Evolutionary conservation across 108 stramenopile genomes (phyloP).

Genomic region (Cyclostephanos tholiformis): DNA sequence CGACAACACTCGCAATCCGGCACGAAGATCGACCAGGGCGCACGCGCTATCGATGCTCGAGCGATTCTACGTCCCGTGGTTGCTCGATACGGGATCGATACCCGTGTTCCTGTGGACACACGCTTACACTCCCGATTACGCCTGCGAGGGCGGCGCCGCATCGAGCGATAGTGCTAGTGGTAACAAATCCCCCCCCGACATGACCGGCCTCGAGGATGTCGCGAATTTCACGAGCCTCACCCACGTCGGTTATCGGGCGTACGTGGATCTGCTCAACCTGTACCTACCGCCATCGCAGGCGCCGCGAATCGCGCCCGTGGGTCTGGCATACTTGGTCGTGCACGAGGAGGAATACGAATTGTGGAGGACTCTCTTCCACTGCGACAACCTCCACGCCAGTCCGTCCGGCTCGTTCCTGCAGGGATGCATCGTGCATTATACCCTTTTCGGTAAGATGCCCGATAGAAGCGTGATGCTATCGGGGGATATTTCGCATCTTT

Average conservation of each 20-base stretch:
- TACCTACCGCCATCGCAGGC: slow-evolving; percentile 36
- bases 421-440: slow-evolving; percentile 52
- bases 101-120: neutral
- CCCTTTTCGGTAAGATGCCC: slow-evolving; percentile 55
- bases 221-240: slow-evolving; percentile 54
- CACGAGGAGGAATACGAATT: slow-evolving; percentile 56
- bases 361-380: slow-evolving; percentile 50
- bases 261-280: slow-evolving; percentile 36
- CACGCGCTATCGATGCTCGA: neutral
- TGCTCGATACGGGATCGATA: neutral
- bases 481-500: slow-evolving; percentile 30
- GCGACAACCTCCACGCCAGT: slow-evolving; percentile 57
- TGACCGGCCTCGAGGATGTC: slow-evolving; percentile 50
- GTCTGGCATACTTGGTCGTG: slow-evolving; percentile 57
- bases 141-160: slow-evolving; percentile 58
- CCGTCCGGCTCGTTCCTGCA: slow-evolving; percentile 53
- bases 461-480: slow-evolving; percentile 25
- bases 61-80: neutral
- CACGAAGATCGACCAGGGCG: neutral
- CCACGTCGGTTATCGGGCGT: slow-evolving; percentile 50
- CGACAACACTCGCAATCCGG: slow-evolving; percentile 4
- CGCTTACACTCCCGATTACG: neutral
- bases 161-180: no score
- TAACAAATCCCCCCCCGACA: slow-evolving; percentile 38
- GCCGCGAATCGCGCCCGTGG: slow-evolving; percentile 58